phyloP scores from a whole-genome alignment of 1,139 yeast genomes.

The Hanseniaspora uvarum region DNA sequence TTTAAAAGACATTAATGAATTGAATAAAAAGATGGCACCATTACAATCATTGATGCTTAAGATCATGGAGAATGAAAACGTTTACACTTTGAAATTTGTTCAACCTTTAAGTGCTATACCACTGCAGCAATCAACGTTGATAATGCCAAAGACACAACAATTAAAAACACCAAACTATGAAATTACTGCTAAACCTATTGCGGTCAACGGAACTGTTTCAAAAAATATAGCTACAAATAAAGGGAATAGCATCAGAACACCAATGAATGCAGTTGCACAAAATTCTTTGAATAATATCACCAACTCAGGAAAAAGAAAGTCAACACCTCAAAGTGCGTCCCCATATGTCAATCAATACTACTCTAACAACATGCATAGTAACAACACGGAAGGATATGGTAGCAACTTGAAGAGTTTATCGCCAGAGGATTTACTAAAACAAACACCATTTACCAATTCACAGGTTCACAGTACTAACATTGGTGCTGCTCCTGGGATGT shows the following conservation, averaged over 20 bases:
- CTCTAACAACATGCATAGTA: not conserved
- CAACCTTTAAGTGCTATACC: constrained; percentile 13
- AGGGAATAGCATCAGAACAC: constrained; percentile 2
- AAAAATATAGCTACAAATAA: not conserved
- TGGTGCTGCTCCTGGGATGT: not conserved
- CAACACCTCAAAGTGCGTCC: constrained; percentile 74
- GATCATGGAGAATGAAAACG: constrained; percentile 5
- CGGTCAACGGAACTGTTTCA: constrained; percentile 3
- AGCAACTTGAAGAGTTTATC: constrained; percentile 9
- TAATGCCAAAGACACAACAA: constrained; percentile 16
- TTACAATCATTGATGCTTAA: constrained; percentile 3
- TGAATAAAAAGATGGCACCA: constrained; percentile 14
- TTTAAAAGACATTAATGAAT: constrained; percentile 2
- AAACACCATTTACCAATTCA: constrained; percentile 2
- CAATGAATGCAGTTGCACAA: not conserved
- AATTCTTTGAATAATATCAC: constrained; percentile 62
- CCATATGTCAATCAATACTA: constrained; percentile 59
- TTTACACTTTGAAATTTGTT: not conserved
- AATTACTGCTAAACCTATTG: constrained; percentile 5
- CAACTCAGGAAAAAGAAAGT: constrained; percentile 75
- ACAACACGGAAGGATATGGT: not conserved
- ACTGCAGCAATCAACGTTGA: constrained; percentile 4
- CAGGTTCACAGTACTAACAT: not conserved
- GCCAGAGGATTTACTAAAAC: constrained; percentile 14
- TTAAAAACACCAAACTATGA: constrained; percentile 16